Base-by-base conservation (phyloP, 2,329 filamentous ascomycete species). In the Exophiala calicioides region DNA sequence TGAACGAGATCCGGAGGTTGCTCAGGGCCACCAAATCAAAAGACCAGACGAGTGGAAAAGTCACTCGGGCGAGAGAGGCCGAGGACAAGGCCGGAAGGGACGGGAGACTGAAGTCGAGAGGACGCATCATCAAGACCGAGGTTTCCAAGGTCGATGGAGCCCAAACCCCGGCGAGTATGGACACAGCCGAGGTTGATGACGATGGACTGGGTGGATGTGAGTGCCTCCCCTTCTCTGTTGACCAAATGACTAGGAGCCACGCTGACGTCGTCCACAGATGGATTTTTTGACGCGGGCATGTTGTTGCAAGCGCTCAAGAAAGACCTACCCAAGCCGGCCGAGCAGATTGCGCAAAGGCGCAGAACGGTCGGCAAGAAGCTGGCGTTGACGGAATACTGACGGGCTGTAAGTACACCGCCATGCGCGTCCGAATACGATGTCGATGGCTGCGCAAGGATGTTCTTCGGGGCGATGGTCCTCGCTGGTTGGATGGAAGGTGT, bases 231-330 rank as follows among this genome's bases (percentile, higher is more conserved):
- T 49, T 50, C 24, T 48, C 44, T 31, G 34, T 31, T 30, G 44
- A 24, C 43, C 10, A 42, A n/a, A n/a, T n/a, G n/a, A 34, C 20
- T 57, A 50, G 58, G 63, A 53, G 59, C 69, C 67, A 60, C 67
- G 49, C 29, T 56, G 7, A 53, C 46, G 12, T 27, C 10, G 6
- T 24, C 19, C 52, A n/a, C 63, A 95, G 90, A 96, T 74, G 91
- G 91, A 23, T 96, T 97, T 75, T 97, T 97, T 70, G 91, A 97
- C 65, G 90, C 91, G 1, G 91, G 91, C 10, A 95, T 96, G 89
- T 79, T 96, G 4, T 76, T 93, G 18, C 88, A 94, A 65, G 62
- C 61, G 18, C 60, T 67, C 33, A 67, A 68, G 36, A 64, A 65
- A 47, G 65, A 72, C 13, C 67, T 68, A 44, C 60, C 67, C 6